These are phyloP conservation scores for Fraxinus quadrangulata DNA, from an alignment of 257 asterid species.

Conservation along the genomic window DNA sequence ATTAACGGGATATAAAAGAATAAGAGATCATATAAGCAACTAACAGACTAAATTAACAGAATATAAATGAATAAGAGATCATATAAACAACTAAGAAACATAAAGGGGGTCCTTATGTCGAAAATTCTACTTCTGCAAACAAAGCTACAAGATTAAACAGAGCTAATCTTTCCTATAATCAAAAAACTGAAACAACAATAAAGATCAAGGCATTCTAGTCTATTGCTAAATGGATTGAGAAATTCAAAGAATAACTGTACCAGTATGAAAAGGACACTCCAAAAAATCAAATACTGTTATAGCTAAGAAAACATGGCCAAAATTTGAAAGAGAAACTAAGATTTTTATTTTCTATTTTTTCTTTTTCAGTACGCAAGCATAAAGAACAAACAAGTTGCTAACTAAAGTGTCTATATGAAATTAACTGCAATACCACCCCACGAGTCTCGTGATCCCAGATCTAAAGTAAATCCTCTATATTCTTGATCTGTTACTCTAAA, in stretches of 20 bases:
- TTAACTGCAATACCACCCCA: too few species aligned
- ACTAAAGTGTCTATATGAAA: too few species aligned
- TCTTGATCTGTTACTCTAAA: too few species aligned
- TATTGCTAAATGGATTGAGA: slow-evolving; percentile 38
- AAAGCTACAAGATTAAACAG: too few species aligned
- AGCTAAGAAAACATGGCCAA: slow-evolving; percentile 1
- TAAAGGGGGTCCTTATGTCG: not conserved
- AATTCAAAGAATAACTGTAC: slow-evolving; percentile 82
- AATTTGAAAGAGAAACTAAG: slow-evolving; percentile 30
- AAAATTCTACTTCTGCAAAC: too few species aligned
- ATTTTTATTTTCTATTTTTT: not conserved
- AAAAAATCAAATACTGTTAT: slow-evolving; percentile 15
- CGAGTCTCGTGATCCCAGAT: too few species aligned
- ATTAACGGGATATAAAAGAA: not conserved
- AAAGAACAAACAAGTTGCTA: not conserved
- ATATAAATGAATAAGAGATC: too few species aligned
- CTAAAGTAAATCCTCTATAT: too few species aligned
- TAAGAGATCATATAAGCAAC: too few species aligned
- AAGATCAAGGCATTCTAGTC: not conserved
- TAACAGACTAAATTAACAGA: too few species aligned
- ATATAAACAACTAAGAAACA: not conserved
- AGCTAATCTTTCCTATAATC: too few species aligned
- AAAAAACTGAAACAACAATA: too few species aligned
- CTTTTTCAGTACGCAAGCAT: not conserved
- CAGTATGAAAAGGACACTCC: slow-evolving; percentile 24